Conservation (phyloP, 345 rosid species). For the Syzygium aqueum region DNA sequence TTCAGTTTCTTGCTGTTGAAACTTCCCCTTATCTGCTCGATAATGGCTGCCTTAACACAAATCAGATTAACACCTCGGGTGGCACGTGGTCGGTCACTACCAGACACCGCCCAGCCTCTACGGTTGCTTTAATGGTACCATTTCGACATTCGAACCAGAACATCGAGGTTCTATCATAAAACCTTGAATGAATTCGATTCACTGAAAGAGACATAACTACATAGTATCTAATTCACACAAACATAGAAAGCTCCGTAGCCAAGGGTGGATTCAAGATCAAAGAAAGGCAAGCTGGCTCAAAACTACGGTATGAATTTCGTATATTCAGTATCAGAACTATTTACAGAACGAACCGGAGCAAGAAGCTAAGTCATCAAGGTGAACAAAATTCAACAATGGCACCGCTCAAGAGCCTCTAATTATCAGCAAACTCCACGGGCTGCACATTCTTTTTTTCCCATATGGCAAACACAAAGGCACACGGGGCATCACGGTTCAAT, state of each 20-base stretch:
- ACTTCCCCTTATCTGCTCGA: not conserved
- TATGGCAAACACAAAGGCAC: not conserved
- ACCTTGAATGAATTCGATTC: not conserved
- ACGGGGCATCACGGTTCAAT: not conserved
- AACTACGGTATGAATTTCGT: not conserved
- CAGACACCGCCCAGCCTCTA: not conserved
- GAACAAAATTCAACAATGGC: not conserved
- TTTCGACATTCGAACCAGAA: not conserved
- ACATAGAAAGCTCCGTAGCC: not conserved
- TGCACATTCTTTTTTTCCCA: not conserved
- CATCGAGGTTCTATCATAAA: not conserved
- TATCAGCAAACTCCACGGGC: not conserved
- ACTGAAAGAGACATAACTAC: not conserved
- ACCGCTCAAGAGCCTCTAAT: not conserved
- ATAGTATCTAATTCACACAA: not conserved
- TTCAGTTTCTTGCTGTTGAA: not conserved
- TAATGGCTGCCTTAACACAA: not conserved
- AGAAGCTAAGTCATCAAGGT: not conserved
- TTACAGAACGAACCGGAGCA: not conserved
- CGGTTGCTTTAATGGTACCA: not conserved
- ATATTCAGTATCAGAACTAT: not conserved
- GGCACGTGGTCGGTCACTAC: not conserved
- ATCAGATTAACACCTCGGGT: not conserved
- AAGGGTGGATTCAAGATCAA: not conserved
- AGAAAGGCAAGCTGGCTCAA: not conserved